Evolutionary conservation across 768 basidiomycete genomes (phyloP).

Genomic region (Mycena galericulata): DNA sequence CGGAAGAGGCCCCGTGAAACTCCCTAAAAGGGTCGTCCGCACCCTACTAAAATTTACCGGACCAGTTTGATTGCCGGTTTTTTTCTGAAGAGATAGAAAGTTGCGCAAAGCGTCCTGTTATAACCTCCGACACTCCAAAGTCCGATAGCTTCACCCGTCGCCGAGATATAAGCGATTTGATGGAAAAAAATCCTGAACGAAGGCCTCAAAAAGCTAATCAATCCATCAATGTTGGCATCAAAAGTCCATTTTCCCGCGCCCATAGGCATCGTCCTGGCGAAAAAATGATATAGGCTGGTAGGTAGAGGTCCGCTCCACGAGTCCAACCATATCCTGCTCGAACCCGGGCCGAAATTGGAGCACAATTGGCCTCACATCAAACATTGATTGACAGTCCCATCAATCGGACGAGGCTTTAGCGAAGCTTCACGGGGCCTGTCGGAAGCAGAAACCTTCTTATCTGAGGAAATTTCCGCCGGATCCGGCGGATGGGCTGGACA

Average conservation of each 20-base stretch:
- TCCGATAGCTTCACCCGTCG: neutral
- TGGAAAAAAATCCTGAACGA: neutral
- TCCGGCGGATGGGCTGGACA: no score
- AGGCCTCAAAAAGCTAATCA: neutral
- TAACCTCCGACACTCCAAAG: neutral
- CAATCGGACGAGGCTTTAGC: neutral
- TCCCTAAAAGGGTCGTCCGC: neutral
- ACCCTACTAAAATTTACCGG: neutral
- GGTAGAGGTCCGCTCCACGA: neutral
- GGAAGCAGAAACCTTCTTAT: no score
- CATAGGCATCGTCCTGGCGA: neutral
- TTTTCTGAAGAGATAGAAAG: neutral
- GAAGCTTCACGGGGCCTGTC: neutral
- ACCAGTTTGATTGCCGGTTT: conserved; percentile 1
- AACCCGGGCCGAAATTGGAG: neutral
- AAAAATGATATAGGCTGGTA: neutral
- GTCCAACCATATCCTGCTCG: neutral
- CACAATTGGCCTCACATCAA: neutral
- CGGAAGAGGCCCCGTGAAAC: neutral
- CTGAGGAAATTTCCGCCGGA: no score
- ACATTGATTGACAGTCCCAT: neutral
- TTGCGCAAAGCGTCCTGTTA: neutral
- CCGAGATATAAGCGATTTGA: neutral
- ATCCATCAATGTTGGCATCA: neutral
- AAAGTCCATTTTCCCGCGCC: neutral